Base-by-base conservation (phyloP, 345 rosid genomes). In the Lepidium africanum region DNA sequence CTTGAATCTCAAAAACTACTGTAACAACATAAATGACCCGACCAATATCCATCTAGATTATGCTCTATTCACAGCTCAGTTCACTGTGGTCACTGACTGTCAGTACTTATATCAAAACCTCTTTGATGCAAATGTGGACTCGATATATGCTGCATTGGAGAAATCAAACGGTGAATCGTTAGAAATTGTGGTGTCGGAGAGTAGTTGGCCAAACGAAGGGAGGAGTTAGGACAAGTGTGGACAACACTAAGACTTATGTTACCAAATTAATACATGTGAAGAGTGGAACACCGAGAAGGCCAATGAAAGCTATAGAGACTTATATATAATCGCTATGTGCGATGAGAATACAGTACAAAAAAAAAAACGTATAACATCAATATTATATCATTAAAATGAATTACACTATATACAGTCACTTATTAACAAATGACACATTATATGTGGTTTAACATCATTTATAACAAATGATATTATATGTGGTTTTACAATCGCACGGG, bases 161-260 rank as follows among this genome's bases (percentile, higher is more conserved):
- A 77, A 77, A 67, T 43, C 59, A 0, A 77, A 70, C 0, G 84
- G 75, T 1, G 79, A 69, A 5, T 51, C 75, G 8, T 23, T 78
- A 71, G 71, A 78, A 4, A 64, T 81, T 10, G 81, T 81, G 35
- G 80, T 81, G 9, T 78, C 80, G 2, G 84, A 78, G 64, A 78
- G 55, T 5, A 81, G 84, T 25, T 81, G 84, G 84, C 84, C 84
- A n/a, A 0, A 38, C 79, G 2, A 56, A 40, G 5, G 81, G 78
- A 16, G 77, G 70, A 39, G 11, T 3, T 0, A 64, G 53, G 50
- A 48, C 79, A 1, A 75, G 27, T 9, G 52, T 65, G 5, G 76
- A 72, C 0, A 81, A 78, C 36, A 81, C 84, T 0, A 49, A 3
- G 11, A 72, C 59, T 11, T 81, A 78, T 48, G 65, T 53, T 38